phyloP scores from a whole-genome alignment of 805 yeast genomes.

The Candida sanyiensis region DNA sequence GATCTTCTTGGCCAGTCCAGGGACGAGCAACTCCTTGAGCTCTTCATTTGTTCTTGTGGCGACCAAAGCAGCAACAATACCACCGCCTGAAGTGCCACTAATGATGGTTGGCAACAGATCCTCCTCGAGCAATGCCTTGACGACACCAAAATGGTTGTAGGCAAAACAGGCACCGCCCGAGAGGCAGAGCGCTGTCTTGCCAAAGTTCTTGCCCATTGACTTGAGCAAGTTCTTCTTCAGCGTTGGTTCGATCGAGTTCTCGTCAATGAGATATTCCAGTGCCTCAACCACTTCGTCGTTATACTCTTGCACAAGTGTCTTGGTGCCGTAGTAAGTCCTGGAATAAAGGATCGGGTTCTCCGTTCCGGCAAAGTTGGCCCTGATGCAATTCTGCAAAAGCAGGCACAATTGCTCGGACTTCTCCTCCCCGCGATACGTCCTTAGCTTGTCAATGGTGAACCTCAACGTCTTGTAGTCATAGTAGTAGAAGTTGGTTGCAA shows the following conservation, averaged over 20 bases:
- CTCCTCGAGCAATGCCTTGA: slow-evolving; percentile 63
- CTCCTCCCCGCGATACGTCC: slow-evolving; percentile 18
- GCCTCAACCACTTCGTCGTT: slow-evolving; percentile 46
- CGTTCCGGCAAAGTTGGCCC: slow-evolving; percentile 72
- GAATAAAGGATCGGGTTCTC: slow-evolving; percentile 68
- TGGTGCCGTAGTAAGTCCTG: slow-evolving; percentile 73
- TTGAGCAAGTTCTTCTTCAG: slow-evolving; percentile 50
- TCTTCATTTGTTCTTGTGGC: slow-evolving; percentile 69
- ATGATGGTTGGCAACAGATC: slow-evolving; percentile 62
- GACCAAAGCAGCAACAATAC: slow-evolving; percentile 66
- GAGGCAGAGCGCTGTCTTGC: slow-evolving; percentile 64
- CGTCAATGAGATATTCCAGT: slow-evolving; percentile 37
- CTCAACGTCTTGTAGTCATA: slow-evolving; percentile 61
- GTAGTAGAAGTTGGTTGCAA: slow-evolving; percentile 53
- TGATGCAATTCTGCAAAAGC: slow-evolving; percentile 59
- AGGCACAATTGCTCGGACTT: slow-evolving; percentile 43
- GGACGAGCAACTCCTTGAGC: slow-evolving; percentile 44
- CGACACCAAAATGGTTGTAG: slow-evolving; percentile 70
- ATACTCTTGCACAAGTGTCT: slow-evolving; percentile 49
- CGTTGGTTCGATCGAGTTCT: slow-evolving; percentile 32
- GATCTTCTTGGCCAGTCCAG: slow-evolving; percentile 55
- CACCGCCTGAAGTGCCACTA: slow-evolving; percentile 81
- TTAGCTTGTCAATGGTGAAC: slow-evolving; percentile 40
- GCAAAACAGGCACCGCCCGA: slow-evolving; percentile 81
- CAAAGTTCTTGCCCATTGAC: slow-evolving; percentile 56